These are phyloP conservation scores for Lichtheimia ramosa DNA, from an alignment of 371 early-diverging fungal genomes.

Conservation along the genomic window DNA sequence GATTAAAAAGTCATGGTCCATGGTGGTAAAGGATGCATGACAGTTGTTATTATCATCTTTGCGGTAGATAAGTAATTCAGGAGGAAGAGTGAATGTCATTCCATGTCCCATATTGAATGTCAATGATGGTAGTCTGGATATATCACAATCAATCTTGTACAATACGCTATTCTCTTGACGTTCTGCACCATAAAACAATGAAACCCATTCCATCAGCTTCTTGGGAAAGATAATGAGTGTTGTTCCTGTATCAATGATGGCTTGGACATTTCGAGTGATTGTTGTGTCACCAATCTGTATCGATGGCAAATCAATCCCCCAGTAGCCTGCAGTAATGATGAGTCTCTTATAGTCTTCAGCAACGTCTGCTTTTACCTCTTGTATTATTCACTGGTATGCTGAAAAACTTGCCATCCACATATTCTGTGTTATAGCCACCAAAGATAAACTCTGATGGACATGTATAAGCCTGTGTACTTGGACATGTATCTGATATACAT, in stretches of 20 bases:
- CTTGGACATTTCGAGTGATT: conserved; percentile 19
- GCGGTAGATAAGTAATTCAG: conserved; percentile 23
- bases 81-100: conserved; percentile 15
- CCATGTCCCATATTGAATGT: conserved; percentile 19
- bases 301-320: too few species aligned
- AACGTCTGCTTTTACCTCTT: too few species aligned
- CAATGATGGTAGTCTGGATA: conserved; percentile 10
- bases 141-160: conserved; percentile 25
- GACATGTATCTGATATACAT: not conserved
- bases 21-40: conserved; percentile 25
- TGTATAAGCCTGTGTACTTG: not conserved
- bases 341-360: too few species aligned
- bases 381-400: conserved; percentile 14
- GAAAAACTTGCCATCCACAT: conserved; percentile 20
- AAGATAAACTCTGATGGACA: conserved; percentile 25
- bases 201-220: conserved; percentile 19
- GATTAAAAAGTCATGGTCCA: conserved; percentile 31
- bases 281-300: too few species aligned
- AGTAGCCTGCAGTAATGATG: too few species aligned
- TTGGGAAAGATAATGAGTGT: conserved; percentile 22
- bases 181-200: conserved; percentile 17
- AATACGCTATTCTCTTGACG: conserved; percentile 24
- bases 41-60: conserved; percentile 9
- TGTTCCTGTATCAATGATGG: conserved; percentile 63
- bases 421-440: conserved; percentile 26